Percentiles rank a stretch among this genome's conserved stretches.
phyloP scores from a whole-genome alignment of 495 filamentous ascomycete genomes.

The Neurospora sp. region DNA sequence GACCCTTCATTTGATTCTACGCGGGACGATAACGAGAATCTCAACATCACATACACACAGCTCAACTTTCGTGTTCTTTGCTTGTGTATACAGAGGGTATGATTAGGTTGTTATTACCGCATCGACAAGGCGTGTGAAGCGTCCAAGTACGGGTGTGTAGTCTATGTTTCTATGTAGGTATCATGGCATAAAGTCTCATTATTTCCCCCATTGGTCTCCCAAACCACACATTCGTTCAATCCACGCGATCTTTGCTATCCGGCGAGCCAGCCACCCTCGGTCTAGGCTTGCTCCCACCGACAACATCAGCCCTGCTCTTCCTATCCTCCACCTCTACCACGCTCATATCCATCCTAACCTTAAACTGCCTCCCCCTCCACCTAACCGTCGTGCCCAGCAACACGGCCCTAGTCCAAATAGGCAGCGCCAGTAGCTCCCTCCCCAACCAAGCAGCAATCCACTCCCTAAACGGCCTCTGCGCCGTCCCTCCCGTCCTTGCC shows the following conservation, averaged over 20 bases:
- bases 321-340: constrained; percentile 40
- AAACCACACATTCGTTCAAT: constrained; percentile 5
- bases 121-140: neutral
- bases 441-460: constrained; percentile 84
- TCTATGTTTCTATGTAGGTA: neutral
- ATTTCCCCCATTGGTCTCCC: neutral
- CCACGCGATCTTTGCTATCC: constrained; percentile 21
- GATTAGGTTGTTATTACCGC: neutral
- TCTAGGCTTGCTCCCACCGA: constrained; percentile 1
- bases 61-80: neutral
- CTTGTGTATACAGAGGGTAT: neutral
- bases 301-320: neutral
- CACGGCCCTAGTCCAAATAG: constrained; percentile 82
- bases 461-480: constrained; percentile 47
- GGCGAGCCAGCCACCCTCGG: constrained; percentile 1
- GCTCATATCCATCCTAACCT: constrained; percentile 75
- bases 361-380: constrained; percentile 78
- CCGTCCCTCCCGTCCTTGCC: constrained; percentile 19
- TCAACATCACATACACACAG: neutral
- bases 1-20: neutral
- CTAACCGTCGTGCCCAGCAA: constrained; percentile 71
- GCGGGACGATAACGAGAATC: neutral
- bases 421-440: constrained; percentile 69
- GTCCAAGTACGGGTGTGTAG: neutral
- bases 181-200: neutral